A percentile compares a stretch with the other conserved stretches of the same genome.
These are phyloP conservation scores for Pseudogymnoascus sp. DNA, from an alignment of 2,329 filamentous ascomycete genomes.

Conservation along the genomic window DNA sequence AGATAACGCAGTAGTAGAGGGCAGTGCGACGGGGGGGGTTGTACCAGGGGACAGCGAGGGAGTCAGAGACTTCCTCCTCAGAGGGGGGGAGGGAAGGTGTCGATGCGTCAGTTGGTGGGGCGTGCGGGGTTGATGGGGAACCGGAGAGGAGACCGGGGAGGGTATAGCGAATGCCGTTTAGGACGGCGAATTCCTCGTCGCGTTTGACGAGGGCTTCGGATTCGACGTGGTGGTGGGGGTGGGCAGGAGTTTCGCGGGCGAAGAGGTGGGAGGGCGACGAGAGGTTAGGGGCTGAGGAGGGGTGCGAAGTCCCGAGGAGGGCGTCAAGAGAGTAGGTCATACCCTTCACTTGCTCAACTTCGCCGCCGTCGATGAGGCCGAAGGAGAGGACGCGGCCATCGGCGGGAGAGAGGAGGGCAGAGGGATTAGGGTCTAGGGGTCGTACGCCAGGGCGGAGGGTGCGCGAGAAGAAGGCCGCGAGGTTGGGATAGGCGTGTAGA, in stretches of 20 bases:
- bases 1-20: conserved; percentile 87
- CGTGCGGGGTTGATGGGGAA: conserved; percentile 34
- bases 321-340: conserved; percentile 97
- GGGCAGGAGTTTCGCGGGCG: conserved; percentile 12
- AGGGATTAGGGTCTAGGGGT: conserved; percentile 72
- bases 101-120: conserved; percentile 58
- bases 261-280: conserved; percentile 42
- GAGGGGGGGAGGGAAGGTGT: conserved; percentile 58
- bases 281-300: conserved; percentile 29
- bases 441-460: conserved; percentile 81
- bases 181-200: conserved; percentile 84
- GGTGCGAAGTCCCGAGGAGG: conserved; percentile 64
- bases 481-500: conserved; percentile 81
- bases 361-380: conserved; percentile 81
- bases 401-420: conserved; percentile 76
- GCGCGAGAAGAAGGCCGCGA: conserved; percentile 95
- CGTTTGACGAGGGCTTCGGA: conserved; percentile 62
- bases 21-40: conserved; percentile 47
- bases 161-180: conserved; percentile 95
- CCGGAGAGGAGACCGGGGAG: conserved; percentile 82
- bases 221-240: not conserved
- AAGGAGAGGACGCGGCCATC: conserved; percentile 90
- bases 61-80: conserved; percentile 74
- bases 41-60: conserved; percentile 74
- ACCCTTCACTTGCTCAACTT: conserved; percentile 97